Evolutionary conservation across 208 protist genomes (phyloP), one percentile per base, ranked within the genome.

Genomic region (Tritrichomonas foetus): DNA sequence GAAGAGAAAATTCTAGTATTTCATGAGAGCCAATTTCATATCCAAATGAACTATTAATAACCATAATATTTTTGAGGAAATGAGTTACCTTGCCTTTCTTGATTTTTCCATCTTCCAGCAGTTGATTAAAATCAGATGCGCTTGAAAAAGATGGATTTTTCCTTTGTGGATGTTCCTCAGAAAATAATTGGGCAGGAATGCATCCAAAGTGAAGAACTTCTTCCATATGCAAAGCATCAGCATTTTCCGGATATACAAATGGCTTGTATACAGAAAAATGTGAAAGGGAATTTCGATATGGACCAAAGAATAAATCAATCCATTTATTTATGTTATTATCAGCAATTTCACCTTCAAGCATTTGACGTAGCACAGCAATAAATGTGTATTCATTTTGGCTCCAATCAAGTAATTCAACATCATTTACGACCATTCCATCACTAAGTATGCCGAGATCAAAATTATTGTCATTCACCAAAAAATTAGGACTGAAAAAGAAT

Each of bases 281-380:
- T n/a, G 53, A 16, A 20, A 89, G 14, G 13, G 20, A 39, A 1
- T n/a, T 33, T 57, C 47, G 25, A 5, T 57, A 27, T 8, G 9
- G 1, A 33, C 98, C 98, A 96, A 99, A 99, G 50, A 99, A 97
- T 36, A 99, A 97, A 95, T 99, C 98, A 93, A 99, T 97, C 98
- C 98, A 99, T 53, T 98, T 93, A 95, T 98, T 96, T 92, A 99
- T 94, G 82, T 97, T 94, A 20, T 69, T 80, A 27, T 96, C 97
- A 8, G 99, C 98, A 72, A 95, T 84, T n/a, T 93, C 89, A 30
- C 25, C 39, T 89, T 96, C 96, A 0, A 96, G 75, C 5, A 95
- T 95, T 14, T 49, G 14, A 30, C 95, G 69, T n/a, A 94, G 47
- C 2, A 93, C 94, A 25, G 27, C 3, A 14, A 96, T 78, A 57